Conservation (phyloP, 2,329 filamentous ascomycete species). For the Hymenoscyphus infarciens region DNA sequence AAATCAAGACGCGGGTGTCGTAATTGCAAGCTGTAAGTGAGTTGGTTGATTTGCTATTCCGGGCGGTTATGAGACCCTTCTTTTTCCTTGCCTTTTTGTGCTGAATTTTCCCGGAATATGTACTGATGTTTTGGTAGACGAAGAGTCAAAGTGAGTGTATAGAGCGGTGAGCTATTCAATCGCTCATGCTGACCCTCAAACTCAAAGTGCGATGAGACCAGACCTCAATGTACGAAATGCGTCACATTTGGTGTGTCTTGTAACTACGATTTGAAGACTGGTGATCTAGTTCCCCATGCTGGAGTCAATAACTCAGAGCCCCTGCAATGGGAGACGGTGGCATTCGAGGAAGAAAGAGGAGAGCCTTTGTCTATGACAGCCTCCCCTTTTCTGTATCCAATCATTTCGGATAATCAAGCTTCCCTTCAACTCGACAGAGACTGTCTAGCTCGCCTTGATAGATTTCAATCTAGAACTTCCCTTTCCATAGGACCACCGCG, state of each 20-base stretch:
- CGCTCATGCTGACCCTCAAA: neutral
- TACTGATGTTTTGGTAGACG: conserved; percentile 25
- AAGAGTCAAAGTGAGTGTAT: conserved; percentile 45
- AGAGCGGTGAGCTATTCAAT: neutral
- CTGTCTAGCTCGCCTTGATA: conserved; percentile 37
- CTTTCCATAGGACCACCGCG: conserved; percentile 38
- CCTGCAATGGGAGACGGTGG: neutral
- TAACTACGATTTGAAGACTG: conserved; percentile 39
- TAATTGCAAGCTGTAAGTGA: conserved; percentile 49
- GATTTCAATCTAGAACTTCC: conserved; percentile 43
- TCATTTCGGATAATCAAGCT: neutral
- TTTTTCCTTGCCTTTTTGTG: too few species aligned
- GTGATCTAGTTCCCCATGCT: conserved; percentile 26
- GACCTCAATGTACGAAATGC: conserved; percentile 49
- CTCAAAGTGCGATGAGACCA: conserved; percentile 50
- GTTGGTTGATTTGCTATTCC: too few species aligned
- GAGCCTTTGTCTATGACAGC: neutral
- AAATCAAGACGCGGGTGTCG: conserved; percentile 53
- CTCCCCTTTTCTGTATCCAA: neutral
- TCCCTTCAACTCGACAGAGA: conserved; percentile 21
- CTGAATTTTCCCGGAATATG: too few species aligned
- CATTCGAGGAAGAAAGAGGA: neutral
- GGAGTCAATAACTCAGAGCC: neutral
- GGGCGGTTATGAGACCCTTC: neutral
- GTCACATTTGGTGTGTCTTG: conserved; percentile 45